Base-by-base conservation (phyloP, 1,284 basidiomycete genomes). In the Phellopilus nigrolimitatus region DNA sequence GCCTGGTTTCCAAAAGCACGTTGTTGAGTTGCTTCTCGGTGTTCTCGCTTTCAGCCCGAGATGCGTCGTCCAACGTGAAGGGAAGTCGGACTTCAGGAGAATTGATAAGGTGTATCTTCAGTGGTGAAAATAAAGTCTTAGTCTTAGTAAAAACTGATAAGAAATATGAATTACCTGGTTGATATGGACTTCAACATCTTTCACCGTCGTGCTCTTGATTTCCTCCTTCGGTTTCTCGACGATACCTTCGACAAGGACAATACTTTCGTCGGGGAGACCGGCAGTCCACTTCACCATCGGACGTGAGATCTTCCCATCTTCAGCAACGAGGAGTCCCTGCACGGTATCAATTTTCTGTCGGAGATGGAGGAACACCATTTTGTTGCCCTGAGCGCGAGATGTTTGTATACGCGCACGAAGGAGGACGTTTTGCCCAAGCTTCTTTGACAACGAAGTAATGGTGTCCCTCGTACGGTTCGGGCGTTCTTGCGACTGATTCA, bases 241-340 rank as follows among this genome's bases (percentile, higher is more conserved):
- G 51, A 78, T 68, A 37, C 86, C 87, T 70, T 97, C 87, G 7
- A 97, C 88, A 28, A 94, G 80, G 7, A 99, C 89, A 60, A 99
- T 94, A 53, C 89, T 91, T 72, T 99, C 97, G 58, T 83, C 77
- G 31, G 85, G 74, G 45, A 99, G 73, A 34, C 80, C 66, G 17
- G 84, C 83, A 13, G 88, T 82, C 87, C 90, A 99, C 70, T 95
- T 98, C 50, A 93, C 81, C 97, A 99, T 99, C 68, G 97, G 94
- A 69, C 95, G 97, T 58, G 93, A 97, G 13, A 99, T 79, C 62
- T 86, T 87, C 54, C 85, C 88, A 19, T 85, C 82, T 31, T 88
- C 75, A 41, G 89, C 82, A 36, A 78, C 74, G 43, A 97, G 73
- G 13, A 98, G 74, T 36, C 90, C 93, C 68, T 99, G 97, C 3